These are phyloP conservation scores for Apophysomyces trapeziformis DNA, from an alignment of 371 early-diverging fungal genomes.

Conservation along the genomic window DNA sequence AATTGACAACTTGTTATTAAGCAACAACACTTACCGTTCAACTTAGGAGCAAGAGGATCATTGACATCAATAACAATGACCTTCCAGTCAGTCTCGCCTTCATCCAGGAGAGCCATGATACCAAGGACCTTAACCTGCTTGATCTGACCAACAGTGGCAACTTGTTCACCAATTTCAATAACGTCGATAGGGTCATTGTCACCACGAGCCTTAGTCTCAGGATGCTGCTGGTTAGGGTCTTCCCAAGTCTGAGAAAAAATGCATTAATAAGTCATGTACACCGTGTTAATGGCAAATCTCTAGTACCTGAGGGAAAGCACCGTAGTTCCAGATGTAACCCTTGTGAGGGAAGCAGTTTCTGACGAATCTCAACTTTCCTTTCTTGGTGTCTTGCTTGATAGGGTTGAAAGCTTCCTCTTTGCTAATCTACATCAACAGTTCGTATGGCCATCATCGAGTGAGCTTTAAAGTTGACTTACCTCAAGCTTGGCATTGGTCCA, in stretches of 20 bases:
- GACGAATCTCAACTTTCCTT: constrained; percentile 92
- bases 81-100: constrained; percentile 99
- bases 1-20: neutral
- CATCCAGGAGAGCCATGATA: constrained; percentile 92
- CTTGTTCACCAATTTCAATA: constrained; percentile 68
- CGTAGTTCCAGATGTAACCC: constrained; percentile 99
- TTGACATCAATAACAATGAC: constrained; percentile 90
- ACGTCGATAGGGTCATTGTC: constrained; percentile 98
- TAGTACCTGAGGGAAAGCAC: constrained; percentile 82
- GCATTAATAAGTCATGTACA: neutral
- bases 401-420: constrained; percentile 89
- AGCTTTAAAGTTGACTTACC: constrained; percentile 45
- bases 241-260: constrained; percentile 84
- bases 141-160: constrained; percentile 44
- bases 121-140: constrained; percentile 97
- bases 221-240: constrained; percentile 81
- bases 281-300: neutral
- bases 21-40: constrained; percentile 61
- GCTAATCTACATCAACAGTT: constrained; percentile 62
- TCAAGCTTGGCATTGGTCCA: constrained; percentile 99
- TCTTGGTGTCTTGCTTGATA: constrained; percentile 95
- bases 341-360: constrained; percentile 95
- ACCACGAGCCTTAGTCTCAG: constrained; percentile 83
- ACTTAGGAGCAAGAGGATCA: constrained; percentile 84
- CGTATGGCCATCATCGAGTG: neutral